Percentiles rank a stretch among this genome's conserved stretches.
phyloP scores from a whole-genome alignment of 345 rosid genomes.

The Salix caprea region DNA sequence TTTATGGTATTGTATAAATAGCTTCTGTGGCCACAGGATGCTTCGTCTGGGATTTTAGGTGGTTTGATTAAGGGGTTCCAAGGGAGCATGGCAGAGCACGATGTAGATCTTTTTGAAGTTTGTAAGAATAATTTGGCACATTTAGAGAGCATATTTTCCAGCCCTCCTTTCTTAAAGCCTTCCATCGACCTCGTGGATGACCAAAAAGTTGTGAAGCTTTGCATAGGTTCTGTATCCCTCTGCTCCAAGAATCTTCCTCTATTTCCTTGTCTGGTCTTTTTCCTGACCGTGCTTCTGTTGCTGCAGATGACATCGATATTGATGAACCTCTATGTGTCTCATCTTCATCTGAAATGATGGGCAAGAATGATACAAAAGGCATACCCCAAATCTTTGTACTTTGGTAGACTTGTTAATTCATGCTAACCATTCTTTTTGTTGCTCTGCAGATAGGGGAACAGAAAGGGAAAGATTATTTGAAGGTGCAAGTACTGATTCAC shows the following conservation, averaged over 20 bases:
- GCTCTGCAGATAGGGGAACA: conserved; percentile 41
- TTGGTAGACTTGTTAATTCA: not conserved
- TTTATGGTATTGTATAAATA: conserved; percentile 16
- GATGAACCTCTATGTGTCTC: conserved; percentile 45
- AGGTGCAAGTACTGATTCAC: conserved; percentile 49
- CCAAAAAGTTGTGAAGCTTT: conserved; percentile 44
- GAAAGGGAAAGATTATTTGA: conserved; percentile 67
- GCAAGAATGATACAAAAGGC: conserved; percentile 49
- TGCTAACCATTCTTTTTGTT: conserved; percentile 18
- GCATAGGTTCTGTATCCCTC: conserved; percentile 52
- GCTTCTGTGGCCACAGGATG: conserved; percentile 42
- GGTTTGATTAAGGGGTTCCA: conserved; percentile 55
- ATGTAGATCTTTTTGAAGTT: conserved; percentile 39
- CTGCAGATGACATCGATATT: conserved; percentile 69
- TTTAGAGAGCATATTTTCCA: conserved; percentile 59
- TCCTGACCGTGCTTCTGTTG: conserved; percentile 15
- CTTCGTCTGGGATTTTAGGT: conserved; percentile 45
- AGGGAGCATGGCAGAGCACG: conserved; percentile 36
- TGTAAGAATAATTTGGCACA: conserved; percentile 30
- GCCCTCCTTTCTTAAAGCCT: conserved; percentile 61
- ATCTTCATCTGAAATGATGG: conserved; percentile 34
- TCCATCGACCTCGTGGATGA: conserved; percentile 28
- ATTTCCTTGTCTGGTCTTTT: conserved; percentile 3
- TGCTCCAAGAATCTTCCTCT: conserved; percentile 7
- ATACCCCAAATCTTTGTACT: not conserved